Conservation (phyloP, 805 yeast species). For the Candida pseudofarinosa region DNA sequence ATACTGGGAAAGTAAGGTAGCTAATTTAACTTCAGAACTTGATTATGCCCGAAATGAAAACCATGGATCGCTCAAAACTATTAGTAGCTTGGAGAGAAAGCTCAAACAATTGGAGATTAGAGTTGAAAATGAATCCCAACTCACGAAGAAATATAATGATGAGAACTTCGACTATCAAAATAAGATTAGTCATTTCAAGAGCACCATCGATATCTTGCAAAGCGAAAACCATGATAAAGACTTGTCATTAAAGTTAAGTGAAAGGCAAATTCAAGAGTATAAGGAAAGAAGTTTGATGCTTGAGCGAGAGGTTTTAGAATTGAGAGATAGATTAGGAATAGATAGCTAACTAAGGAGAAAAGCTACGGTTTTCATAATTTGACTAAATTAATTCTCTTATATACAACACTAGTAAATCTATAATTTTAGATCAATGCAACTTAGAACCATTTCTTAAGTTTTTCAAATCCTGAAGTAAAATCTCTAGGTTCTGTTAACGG, state of each 20-base stretch:
- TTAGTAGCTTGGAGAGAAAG: constrained; percentile 47
- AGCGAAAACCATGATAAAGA: constrained; percentile 40
- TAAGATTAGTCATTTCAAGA: constrained; percentile 40
- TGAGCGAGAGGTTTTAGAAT: constrained; percentile 55
- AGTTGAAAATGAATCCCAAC: constrained; percentile 47
- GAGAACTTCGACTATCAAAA: constrained; percentile 56
- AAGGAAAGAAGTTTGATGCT: constrained; percentile 49
- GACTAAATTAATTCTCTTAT: background rate
- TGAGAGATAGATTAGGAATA: constrained; percentile 34
- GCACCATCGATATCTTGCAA: constrained; percentile 36
- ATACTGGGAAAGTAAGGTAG: constrained; percentile 57
- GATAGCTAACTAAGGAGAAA: background rate
- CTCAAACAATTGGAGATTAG: constrained; percentile 52
- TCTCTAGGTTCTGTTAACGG: constrained; percentile 17
- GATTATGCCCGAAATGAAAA: constrained; percentile 44
- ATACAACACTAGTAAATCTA: background rate
- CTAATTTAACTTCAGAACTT: constrained; percentile 48
- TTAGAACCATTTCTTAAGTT: constrained; percentile 17
- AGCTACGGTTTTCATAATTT: too few species aligned
- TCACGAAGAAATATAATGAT: constrained; percentile 50
- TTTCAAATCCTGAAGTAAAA: constrained; percentile 5
- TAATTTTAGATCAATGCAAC: background rate
- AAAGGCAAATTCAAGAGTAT: constrained; percentile 53
- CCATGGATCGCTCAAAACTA: constrained; percentile 49
- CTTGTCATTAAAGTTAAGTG: constrained; percentile 41